Base-by-base conservation (phyloP, 352 stramenopile species). In the Phytophthora sojae region DNA sequence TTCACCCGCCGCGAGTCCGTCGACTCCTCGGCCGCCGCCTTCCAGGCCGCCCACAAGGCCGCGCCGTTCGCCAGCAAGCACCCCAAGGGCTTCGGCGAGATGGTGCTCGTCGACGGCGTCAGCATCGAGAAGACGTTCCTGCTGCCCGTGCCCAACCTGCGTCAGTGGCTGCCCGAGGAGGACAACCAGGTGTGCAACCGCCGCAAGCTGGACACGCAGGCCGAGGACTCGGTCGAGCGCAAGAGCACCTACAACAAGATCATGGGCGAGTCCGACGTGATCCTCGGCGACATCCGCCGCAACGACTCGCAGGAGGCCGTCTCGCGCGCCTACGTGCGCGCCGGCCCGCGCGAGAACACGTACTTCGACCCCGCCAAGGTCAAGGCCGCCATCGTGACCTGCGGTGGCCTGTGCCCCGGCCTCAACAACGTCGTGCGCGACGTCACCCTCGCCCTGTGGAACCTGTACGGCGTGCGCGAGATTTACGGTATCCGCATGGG, bases 361-460 rank as follows among this genome's bases (percentile, higher is more conserved):
- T 95, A 83, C 74, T 96, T 94, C 49, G 83, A 95, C 62, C 89
- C 89, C 6, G 29, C 74, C 7, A 81, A 86, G 53, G 88, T 97
- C 37, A 92, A 95, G 71, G 94, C 90, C 9, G 94, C 92, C 23
- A 96, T 98, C 57, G 92, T 98, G 32, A 98, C 94, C 14, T 98
- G 93, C 73, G 94, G 95, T 47, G 96, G 96, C 3, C 80, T 99
- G 25, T 99, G 96, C 69, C 98, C 98, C 17, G 98, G 98, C 6
- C 83, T 99, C n/a, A 99, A 99, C 83, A 99, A 99, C 77, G 96
- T 99, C 26, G 96, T 99, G 65, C 91, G 96, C 61, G 96, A 99
- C 76, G 94, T 99, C 64, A 98, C 96, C 11, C 88, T 98, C 11
- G 94, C 92, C 9, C 77, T 99, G 15, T 95, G 85, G 80, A 91